Base-by-base conservation (phyloP, 805 yeast species). In the Saturnispora halmiae region DNA sequence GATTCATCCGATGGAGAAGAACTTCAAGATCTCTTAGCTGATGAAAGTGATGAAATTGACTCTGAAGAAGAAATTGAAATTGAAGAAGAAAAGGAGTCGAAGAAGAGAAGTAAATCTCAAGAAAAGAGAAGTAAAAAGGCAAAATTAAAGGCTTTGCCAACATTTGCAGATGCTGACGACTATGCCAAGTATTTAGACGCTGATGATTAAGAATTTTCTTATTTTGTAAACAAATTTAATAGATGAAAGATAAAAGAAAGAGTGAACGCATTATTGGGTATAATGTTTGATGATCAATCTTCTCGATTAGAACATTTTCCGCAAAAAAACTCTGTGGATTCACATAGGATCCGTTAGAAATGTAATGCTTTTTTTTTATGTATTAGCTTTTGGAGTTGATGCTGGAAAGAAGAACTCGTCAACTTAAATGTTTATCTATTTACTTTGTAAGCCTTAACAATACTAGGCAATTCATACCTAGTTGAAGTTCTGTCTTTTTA, bases 141-240 rank as follows among this genome's bases (percentile, higher is more conserved):
- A 34, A 78, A 73, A 58, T 64, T 82, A 53, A 78, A 73, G 54
- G 75, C 71, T 35, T 65, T 88, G 45, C 96, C 96, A 18, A 69
- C 77, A 16, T 88, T 86, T 65, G 96, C 95, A 1, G 79, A 87
- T 34, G 94, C 79, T 8, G 95, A 83, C 31, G 95, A 83, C 46
- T 87, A 86, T 56, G 79, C 90, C 21, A 69, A 83, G 55, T 79
- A 78, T 51, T 63, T 83, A 58, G 69, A 69, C 13, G 83, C 79
- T 22, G 82, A 75, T 38, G 83, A 77, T 25, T 60, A 57, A 29
- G 21, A 50, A 31, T 1, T 19, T 15, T 28, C 20, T n/a, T 25
- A 5, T 15, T 9, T 16, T 40, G n/a, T 20, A 31, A 24, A 24
- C 4, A 31, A 22, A 30, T 20, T 15, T 20, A n/a, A 21, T 25